Percentiles rank a stretch among this genome's conserved stretches.
phyloP scores from a whole-genome alignment of 2,329 filamentous ascomycete genomes.

The Talaromyces sp. region DNA sequence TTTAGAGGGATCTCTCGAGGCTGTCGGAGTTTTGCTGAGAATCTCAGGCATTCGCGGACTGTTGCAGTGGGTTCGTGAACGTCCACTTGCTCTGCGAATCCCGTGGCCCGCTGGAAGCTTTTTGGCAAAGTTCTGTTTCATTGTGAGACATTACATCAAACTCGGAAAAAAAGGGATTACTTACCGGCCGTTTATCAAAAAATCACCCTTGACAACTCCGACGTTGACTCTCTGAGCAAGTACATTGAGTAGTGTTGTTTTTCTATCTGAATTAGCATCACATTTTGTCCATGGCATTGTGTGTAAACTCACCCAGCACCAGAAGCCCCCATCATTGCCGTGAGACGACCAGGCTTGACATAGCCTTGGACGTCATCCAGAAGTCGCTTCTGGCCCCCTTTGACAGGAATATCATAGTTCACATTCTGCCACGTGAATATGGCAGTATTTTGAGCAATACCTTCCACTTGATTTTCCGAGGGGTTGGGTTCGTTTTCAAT shows the following conservation, averaged over 20 bases:
- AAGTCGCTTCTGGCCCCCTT: constrained; percentile 42
- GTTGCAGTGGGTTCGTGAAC: constrained; percentile 64
- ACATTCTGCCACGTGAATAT: constrained; percentile 85
- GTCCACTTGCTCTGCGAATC: constrained; percentile 61
- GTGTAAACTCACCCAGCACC: constrained; percentile 44
- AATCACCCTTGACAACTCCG: constrained; percentile 40
- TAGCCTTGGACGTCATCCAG: constrained; percentile 64
- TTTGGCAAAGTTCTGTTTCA: constrained; percentile 34
- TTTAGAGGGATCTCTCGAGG: constrained; percentile 51
- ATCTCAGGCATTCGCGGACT: constrained; percentile 61
- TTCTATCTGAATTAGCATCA: constrained; percentile 25
- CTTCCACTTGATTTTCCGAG: constrained; percentile 33
- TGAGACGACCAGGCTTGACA: constrained; percentile 71
- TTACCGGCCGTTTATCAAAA: constrained; percentile 43
- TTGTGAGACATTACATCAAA: constrained; percentile 5
- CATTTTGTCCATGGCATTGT: neutral
- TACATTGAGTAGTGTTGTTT: constrained; percentile 46
- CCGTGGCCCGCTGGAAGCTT: constrained; percentile 51
- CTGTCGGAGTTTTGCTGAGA: constrained; percentile 63
- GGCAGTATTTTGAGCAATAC: constrained; percentile 60
- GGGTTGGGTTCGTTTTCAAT: constrained; percentile 17
- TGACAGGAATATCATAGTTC: constrained; percentile 60
- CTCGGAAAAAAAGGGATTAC: constrained; percentile 4
- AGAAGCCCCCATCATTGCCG: constrained; percentile 75
- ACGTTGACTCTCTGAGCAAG: constrained; percentile 43